Conservation (phyloP, 202 grass and related monocot genomes). For the Musa balbisiana region DNA sequence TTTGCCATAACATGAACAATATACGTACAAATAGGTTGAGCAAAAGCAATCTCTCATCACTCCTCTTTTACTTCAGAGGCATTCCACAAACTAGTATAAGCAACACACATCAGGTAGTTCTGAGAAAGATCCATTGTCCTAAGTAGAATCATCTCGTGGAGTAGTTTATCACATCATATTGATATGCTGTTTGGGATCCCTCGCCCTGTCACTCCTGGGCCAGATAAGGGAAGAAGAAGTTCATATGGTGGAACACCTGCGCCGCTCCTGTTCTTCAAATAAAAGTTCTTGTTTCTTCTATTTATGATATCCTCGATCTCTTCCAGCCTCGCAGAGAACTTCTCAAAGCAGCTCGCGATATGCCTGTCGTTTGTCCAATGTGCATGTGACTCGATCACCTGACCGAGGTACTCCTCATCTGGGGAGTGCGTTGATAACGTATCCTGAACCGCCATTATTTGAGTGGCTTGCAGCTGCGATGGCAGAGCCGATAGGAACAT, state of each 20-base stretch:
- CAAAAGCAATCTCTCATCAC: too few relatives aligned
- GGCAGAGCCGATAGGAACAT: slow-evolving; percentile 34
- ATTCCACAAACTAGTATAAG: too few relatives aligned
- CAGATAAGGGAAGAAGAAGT: slow-evolving; percentile 27
- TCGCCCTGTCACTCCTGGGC: slow-evolving; percentile 15
- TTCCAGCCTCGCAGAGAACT: slow-evolving; percentile 29
- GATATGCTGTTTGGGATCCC: slow-evolving; percentile 36
- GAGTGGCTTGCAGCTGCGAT: slow-evolving; percentile 35
- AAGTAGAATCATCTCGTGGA: too few relatives aligned
- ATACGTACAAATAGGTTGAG: too few relatives aligned
- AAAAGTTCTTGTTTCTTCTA: slow-evolving; percentile 23
- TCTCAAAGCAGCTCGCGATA: slow-evolving; percentile 25
- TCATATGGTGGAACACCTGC: slow-evolving; percentile 30
- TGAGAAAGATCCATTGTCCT: too few relatives aligned
- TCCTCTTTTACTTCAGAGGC: too few relatives aligned
- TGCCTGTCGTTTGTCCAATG: slow-evolving; percentile 37
- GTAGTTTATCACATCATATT: slow-evolving; percentile 1
- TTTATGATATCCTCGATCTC: slow-evolving; percentile 34
- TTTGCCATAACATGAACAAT: too few relatives aligned
- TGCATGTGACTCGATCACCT: slow-evolving; percentile 4
- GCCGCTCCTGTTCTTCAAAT: slow-evolving; percentile 36
- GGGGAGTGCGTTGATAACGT: slow-evolving; percentile 38
- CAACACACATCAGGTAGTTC: too few relatives aligned
- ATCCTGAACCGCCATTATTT: slow-evolving; percentile 38
- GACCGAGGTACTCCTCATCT: slow-evolving; percentile 45